A percentile compares a stretch with the other conserved stretches of the same genome.
Conservation (phyloP, 805 yeast genomes). For the Candida sithepensis region DNA sequence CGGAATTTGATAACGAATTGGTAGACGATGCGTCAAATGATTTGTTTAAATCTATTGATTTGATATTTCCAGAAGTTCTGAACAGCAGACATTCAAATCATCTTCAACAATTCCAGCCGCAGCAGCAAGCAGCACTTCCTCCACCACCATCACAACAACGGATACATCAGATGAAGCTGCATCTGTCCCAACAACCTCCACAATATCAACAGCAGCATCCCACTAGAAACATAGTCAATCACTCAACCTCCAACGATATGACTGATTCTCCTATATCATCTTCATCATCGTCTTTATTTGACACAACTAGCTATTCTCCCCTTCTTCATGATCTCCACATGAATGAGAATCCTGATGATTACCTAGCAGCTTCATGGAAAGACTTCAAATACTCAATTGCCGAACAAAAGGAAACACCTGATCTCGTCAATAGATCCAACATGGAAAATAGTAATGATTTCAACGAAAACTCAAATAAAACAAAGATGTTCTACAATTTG, state of each 20-base stretch:
- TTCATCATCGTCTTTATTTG: conserved; percentile 17
- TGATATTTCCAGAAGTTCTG: not conserved
- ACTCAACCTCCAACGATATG: not conserved
- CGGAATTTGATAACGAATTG: not conserved
- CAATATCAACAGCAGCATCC: not conserved
- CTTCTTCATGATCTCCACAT: conserved; percentile 10
- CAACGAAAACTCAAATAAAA: not conserved
- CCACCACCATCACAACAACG: not conserved
- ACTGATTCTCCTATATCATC: conserved; percentile 20
- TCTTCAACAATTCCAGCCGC: not conserved
- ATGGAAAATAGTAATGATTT: not conserved
- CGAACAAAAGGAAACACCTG: not conserved
- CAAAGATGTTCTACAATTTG: conserved; percentile 1
- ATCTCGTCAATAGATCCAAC: not conserved
- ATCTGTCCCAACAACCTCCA: not conserved
- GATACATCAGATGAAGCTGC: not conserved
- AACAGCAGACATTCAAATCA: not conserved
- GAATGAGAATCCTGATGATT: conserved; percentile 10
- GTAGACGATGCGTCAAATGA: not conserved
- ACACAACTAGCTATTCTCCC: conserved; percentile 12
- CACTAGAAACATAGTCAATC: not conserved
- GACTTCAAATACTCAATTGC: conserved; percentile 4
- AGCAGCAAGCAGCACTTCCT: not conserved
- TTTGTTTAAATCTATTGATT: not conserved
- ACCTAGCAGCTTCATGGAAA: conserved; percentile 5